A percentile compares a stretch with the other conserved stretches of the same genome.
Conservation (phyloP, 2,329 filamentous ascomycete species). For the Xylaria sp. region DNA sequence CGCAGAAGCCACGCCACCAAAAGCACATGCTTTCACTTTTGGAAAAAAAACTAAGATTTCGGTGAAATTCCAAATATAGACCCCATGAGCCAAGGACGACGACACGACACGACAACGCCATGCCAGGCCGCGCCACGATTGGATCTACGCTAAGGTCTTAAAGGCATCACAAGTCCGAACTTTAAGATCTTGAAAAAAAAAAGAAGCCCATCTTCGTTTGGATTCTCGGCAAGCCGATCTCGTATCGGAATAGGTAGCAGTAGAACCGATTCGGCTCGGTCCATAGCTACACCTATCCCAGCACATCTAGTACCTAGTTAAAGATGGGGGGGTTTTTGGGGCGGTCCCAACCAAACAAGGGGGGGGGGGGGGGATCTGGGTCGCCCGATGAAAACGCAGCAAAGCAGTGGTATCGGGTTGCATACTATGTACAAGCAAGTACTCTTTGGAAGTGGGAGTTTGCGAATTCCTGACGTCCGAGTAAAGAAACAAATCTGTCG, state of each 20-base stretch:
- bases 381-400: conserved; percentile 14
- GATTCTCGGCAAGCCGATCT: background rate
- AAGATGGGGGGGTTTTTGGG: background rate
- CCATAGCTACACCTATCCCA: conserved; percentile 8
- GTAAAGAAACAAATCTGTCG: conserved; percentile 17
- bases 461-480: conserved; percentile 14
- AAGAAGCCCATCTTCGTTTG: background rate
- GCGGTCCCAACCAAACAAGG: conserved; percentile 4
- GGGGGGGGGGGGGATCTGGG: conserved; percentile 2
- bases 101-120: too few relatives aligned
- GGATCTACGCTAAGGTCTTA: too few relatives aligned
- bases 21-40: too few relatives aligned
- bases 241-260: too few relatives aligned
- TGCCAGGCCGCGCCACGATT: too few relatives aligned
- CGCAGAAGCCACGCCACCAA: too few relatives aligned
- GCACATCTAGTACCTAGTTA: conserved; percentile 11
- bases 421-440: conserved; percentile 26
- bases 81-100: too few relatives aligned
- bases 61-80: too few relatives aligned
- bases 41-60: too few relatives aligned
- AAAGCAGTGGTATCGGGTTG: conserved; percentile 26
- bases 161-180: too few relatives aligned
- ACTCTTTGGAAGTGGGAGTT: conserved; percentile 8
- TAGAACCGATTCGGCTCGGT: background rate
- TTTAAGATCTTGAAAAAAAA: too few relatives aligned